Percentiles rank a stretch among this genome's conserved stretches.
These are phyloP conservation scores for Posidonia oceanica DNA, from an alignment of 116 monocot genomes.

Conservation along the genomic window DNA sequence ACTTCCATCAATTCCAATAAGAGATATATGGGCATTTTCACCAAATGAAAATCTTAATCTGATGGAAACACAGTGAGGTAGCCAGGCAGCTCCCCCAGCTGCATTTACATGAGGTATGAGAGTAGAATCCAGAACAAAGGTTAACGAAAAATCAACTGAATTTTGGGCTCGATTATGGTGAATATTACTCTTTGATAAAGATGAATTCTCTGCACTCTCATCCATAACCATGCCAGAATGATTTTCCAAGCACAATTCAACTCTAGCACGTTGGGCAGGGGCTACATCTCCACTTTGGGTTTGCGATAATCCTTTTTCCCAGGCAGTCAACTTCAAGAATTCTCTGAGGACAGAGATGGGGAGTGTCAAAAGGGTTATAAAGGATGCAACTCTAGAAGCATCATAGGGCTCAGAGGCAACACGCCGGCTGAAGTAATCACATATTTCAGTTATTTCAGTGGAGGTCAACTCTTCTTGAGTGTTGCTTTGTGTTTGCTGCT, in stretches of 20 bases:
- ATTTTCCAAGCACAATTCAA: conserved; percentile 89
- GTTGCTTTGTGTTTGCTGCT: conserved; percentile 66
- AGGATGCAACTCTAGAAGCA: conserved; percentile 95
- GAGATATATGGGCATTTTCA: conserved; percentile 59
- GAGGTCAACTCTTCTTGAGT: conserved; percentile 74
- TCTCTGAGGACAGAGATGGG: conserved; percentile 80
- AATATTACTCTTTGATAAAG: conserved; percentile 65
- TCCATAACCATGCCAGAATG: conserved; percentile 42
- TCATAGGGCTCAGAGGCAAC: conserved; percentile 97
- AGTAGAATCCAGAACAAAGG: conserved; percentile 79
- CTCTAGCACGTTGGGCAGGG: conserved; percentile 62
- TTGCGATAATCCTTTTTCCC: conserved; percentile 81
- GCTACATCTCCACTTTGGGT: conserved; percentile 63
- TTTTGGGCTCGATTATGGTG: conserved; percentile 66
- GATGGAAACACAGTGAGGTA: conserved; percentile 84
- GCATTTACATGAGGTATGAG: conserved; percentile 90
- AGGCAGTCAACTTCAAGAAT: conserved; percentile 84
- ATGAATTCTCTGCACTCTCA: conserved; percentile 37
- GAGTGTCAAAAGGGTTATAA: conserved; percentile 90
- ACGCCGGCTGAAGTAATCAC: conserved; percentile 91
- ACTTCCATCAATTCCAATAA: conserved; percentile 78
- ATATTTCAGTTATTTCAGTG: conserved; percentile 78
- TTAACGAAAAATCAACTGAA: conserved; percentile 76
- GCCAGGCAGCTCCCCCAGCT: conserved; percentile 95
- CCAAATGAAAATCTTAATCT: conserved; percentile 72